Conservation (phyloP, 495 filamentous ascomycete genomes). For the Xylaria telfairii region DNA sequence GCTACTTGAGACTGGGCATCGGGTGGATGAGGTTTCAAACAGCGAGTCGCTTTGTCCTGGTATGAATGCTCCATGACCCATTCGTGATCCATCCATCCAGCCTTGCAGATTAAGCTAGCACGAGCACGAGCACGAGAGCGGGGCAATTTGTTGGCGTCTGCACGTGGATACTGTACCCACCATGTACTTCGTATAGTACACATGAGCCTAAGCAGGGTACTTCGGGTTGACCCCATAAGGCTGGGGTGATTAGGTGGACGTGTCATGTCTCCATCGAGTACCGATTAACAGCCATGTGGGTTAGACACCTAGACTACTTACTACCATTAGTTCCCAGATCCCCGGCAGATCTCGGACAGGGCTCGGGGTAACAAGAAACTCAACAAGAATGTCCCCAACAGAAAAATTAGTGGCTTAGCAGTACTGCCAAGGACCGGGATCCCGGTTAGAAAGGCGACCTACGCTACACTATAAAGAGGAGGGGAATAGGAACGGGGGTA, state of each 20-base stretch:
- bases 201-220: not conserved
- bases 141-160: slow-evolving; percentile 13
- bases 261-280: not conserved
- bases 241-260: not conserved
- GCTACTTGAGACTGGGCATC: not conserved
- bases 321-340: not conserved
- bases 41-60: not conserved
- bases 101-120: not conserved
- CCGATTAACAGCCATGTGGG: not conserved
- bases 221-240: not conserved
- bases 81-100: not conserved
- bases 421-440: slow-evolving; percentile 2
- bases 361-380: not conserved
- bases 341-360: slow-evolving; percentile 6
- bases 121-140: not conserved
- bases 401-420: slow-evolving; percentile 19
- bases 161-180: too few relatives aligned
- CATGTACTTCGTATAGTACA: too few relatives aligned
- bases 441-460: not conserved
- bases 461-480: not conserved
- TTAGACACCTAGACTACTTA: too few relatives aligned
- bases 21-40: not conserved
- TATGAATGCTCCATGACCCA: not conserved
- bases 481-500: not conserved
- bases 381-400: slow-evolving; percentile 28